Percentiles rank a stretch among this genome's conserved stretches.
Conservation (phyloP, 208 protist genomes). For the Leishmania mexicana region DNA sequence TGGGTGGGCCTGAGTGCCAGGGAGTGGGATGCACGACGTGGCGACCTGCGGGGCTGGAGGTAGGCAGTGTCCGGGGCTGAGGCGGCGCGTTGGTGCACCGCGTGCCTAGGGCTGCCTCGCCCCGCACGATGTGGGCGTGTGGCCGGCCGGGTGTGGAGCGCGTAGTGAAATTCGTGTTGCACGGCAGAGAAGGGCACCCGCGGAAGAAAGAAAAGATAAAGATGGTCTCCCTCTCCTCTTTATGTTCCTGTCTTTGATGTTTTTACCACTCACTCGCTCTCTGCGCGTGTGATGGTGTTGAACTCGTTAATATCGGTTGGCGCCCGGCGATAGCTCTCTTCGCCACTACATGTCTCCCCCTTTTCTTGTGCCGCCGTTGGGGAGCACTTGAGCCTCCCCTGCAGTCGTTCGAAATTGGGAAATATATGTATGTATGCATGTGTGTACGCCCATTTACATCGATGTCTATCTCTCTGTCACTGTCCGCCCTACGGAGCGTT, state of each 20-base stretch:
- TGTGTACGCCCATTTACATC: not conserved
- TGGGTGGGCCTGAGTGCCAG: not conserved
- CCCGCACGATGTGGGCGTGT: not conserved
- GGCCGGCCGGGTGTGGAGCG: not conserved
- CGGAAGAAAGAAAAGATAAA: no score
- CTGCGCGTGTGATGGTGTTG: not conserved
- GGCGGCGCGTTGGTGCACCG: not conserved
- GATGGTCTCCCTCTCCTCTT: no score
- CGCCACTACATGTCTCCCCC: not conserved
- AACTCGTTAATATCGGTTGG: not conserved
- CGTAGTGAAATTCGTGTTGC: not conserved
- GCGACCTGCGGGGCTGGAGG: not conserved
- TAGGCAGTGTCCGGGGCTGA: not conserved
- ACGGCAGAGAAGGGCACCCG: not conserved
- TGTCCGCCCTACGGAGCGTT: not conserved
- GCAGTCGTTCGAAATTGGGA: not conserved
- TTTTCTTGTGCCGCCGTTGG: not conserved
- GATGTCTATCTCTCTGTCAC: not conserved
- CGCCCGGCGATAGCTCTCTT: not conserved
- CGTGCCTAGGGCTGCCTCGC: not conserved
- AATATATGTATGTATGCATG: not conserved
- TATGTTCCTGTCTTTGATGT: no score
- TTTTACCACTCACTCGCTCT: no score
- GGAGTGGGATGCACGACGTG: not conserved
- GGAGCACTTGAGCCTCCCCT: not conserved